These are phyloP conservation scores for Calendula officinalis DNA, from an alignment of 129 eudicot species.

Conservation along the genomic window DNA sequence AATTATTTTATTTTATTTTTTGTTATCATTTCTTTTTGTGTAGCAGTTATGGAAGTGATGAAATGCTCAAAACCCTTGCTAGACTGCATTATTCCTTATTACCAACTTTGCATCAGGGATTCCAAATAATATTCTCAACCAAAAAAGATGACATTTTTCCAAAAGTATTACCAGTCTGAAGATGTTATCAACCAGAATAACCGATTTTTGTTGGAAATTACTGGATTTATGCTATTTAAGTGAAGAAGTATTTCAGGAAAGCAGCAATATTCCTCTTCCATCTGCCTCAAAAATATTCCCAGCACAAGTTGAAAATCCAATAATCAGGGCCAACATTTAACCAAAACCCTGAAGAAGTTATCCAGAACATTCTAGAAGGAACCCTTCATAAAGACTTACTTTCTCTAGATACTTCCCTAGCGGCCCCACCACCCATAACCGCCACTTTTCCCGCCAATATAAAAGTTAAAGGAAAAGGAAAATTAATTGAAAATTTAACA, in stretches of 20 bases:
- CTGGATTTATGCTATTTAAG: conserved; percentile 60
- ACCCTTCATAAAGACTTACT: conserved; percentile 76
- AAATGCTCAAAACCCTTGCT: conserved; percentile 64
- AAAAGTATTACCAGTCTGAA: conserved; percentile 49
- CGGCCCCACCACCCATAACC: conserved; percentile 38
- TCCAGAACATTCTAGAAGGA: conserved; percentile 84
- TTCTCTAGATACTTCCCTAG: conserved; percentile 66
- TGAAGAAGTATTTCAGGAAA: conserved; percentile 61
- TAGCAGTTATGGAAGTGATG: conserved; percentile 79
- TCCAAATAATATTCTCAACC: conserved; percentile 42
- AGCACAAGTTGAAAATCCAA: conserved; percentile 90
- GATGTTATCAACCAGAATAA: conserved; percentile 69
- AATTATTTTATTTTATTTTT: too few species aligned
- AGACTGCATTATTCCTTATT: conserved; percentile 78
- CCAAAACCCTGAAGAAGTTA: conserved; percentile 83
- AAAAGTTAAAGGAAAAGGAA: conserved; percentile 91
- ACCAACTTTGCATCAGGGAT: conserved; percentile 71
- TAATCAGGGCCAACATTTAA: conserved; percentile 78
- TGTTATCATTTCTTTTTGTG: conserved; percentile 19
- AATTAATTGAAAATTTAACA: conserved; percentile 45
- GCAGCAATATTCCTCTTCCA: conserved; percentile 39
- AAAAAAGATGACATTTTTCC: conserved; percentile 32
- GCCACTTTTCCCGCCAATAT: conserved; percentile 27
- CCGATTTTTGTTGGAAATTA: conserved; percentile 73
- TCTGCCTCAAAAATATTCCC: conserved; percentile 82